These are phyloP conservation scores for Xylaria sp. DNA, from an alignment of 2,329 filamentous ascomycete genomes.

Conservation along the genomic window DNA sequence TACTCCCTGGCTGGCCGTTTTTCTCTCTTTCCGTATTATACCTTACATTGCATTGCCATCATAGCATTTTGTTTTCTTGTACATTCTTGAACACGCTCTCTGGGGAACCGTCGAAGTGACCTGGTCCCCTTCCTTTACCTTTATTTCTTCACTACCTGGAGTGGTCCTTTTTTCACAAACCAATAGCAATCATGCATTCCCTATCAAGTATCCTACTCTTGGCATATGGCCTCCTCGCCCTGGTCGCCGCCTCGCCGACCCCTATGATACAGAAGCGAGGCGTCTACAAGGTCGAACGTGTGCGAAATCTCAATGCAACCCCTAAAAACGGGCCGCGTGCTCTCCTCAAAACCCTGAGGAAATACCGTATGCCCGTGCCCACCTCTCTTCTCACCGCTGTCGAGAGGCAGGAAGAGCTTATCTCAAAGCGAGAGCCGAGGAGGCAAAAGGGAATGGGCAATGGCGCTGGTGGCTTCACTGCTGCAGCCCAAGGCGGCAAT, in stretches of 20 bases:
- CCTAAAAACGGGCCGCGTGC: slow-evolving; percentile 48
- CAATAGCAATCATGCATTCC: slow-evolving; percentile 42
- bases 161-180: slow-evolving; percentile 38
- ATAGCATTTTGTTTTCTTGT: slow-evolving; percentile 27
- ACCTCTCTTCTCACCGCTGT: slow-evolving; percentile 41
- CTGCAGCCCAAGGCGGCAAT: slow-evolving; percentile 17
- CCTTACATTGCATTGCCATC: slow-evolving; percentile 8
- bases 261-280: slow-evolving; percentile 47
- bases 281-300: slow-evolving; percentile 48
- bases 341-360: slow-evolving; percentile 47
- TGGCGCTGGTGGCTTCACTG: slow-evolving; percentile 14
- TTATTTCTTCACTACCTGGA: slow-evolving; percentile 43
- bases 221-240: slow-evolving; percentile 42
- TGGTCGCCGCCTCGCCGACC: slow-evolving; percentile 44
- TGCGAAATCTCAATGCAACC: slow-evolving; percentile 45
- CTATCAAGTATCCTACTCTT: slow-evolving; percentile 44
- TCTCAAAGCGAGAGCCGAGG: slow-evolving; percentile 44
- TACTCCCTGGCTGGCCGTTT: slow-evolving; percentile 27
- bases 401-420: slow-evolving; percentile 42
- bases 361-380: slow-evolving; percentile 49
- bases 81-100: slow-evolving; percentile 7
- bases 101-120: neutral
- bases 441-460: slow-evolving; percentile 40
- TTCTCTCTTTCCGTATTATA: slow-evolving; percentile 5
- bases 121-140: neutral